Evolutionary conservation across 495 filamentous ascomycete species (phyloP), one percentile per base, ranked within the genome.

Genomic region (Podospora comata): DNA sequence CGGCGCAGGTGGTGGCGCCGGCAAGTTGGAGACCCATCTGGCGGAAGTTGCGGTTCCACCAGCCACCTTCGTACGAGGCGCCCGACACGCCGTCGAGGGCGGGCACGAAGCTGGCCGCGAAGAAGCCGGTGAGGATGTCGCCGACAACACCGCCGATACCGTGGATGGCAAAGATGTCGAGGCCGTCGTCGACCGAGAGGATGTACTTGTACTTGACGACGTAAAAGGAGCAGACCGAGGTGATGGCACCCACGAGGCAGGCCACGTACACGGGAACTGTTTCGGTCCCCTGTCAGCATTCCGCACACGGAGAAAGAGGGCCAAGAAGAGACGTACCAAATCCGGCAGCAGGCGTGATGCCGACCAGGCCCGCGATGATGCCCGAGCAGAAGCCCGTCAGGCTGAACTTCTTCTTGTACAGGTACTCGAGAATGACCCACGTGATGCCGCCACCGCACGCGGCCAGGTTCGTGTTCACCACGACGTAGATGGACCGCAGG

Each of bases 301-400:
- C 19, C 23, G 20, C 6, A 11, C 34, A 39, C 11, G 5, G 57
- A 26, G 20, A 44, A 6, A 20, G 44, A 30, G 28, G n/a, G 18
- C 23, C 23, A 23, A 23, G n/a, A 16, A 56, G 1, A 3, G 39
- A 65, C 69, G 15, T 57, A 71, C 69, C 72, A 60, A 66, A 74
- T 30, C 92, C 92, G 27, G 91, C 91, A 6, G 91, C 91, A 6
- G 92, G 92, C 3, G 92, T 95, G 23, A 92, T 92, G 62, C 92
- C 92, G 9, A 98, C 94, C 30, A 95, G 85, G 60, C 92, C 92
- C 0, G 91, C 90, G 74, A 95, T 95, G 71, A 89, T 87, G 55
- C 94, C 94, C 27, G 94, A 97, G 81, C 94, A 98, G 88, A 93
- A 96, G 39, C 94, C 94, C 67, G 97, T 93, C 86, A 97, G 94